Evolutionary conservation across 2,329 filamentous ascomycete species (phyloP), one percentile per base, ranked within the genome.

Genomic region (Eutypa lata): DNA sequence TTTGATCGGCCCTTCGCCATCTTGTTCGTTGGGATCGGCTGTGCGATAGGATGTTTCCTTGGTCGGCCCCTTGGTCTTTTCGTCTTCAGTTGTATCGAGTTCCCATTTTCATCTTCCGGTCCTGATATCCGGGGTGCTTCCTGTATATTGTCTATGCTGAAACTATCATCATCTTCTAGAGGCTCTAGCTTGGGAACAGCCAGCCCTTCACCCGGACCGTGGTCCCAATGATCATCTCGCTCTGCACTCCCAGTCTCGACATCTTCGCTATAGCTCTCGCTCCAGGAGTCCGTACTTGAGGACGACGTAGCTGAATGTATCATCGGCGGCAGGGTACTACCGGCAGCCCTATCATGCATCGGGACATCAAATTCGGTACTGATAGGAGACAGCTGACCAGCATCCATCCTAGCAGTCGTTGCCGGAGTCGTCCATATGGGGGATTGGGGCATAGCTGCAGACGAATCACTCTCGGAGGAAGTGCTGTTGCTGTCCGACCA

Each of bases 61-160:
- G 91, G 91, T 51, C 91, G 81, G 33, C 91, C 91, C 64, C 91
- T 83, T 61, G 87, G 87, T 63, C 87, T 78, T 72, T 87, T 88
- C 37, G 70, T 66, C 60, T 81, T 82, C 19, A 70, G 60, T 24
- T 71, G 65, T 11, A 58, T 48, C 14, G 57, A 53, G 2, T 66
- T 53, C 7, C 55, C 54, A 19, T 53, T 38, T 35, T 59, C 60
- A 13, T 61, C 45, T 13, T 53, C 54, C 28, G 64, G 58, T 28
- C 64, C 58, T 21, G 67, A 59, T 22, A 68, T 66, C 19, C 61
- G 59, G 3, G 74, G 73, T 4, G 70, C 76, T 51, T 75, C 73
- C 59, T 79, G 76, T 26, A 85, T 63, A 26, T 82, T 76, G 47
- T 77, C 73, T 57, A 85, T 72, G 47, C 77, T 74, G 54, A 83